phyloP scores from a whole-genome alignment of 2,329 filamentous ascomycete species.

The Fusarium solani-melongenae region DNA sequence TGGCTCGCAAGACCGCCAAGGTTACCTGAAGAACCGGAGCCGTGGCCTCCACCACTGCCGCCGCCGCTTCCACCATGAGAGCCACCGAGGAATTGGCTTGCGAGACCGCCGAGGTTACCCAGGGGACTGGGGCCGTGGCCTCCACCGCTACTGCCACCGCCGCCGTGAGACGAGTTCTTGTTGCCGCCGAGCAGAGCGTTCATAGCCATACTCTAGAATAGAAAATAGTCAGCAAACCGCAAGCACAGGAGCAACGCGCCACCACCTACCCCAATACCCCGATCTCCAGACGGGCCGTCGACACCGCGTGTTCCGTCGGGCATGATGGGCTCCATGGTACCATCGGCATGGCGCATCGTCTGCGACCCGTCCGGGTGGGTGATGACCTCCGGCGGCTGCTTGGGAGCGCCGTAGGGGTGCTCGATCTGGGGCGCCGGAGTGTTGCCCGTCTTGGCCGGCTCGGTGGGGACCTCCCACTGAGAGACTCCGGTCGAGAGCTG shows the following conservation, averaged over 20 bases:
- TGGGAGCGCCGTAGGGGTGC: constrained; percentile 72
- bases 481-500: constrained; percentile 78
- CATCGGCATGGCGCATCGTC: constrained; percentile 70
- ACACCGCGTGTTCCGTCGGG: constrained; percentile 62
- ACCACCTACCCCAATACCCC: constrained; percentile 72
- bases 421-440: constrained; percentile 66
- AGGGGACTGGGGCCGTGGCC: constrained; percentile 52
- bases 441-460: constrained; percentile 70
- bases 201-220: constrained; percentile 67
- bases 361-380: constrained; percentile 72
- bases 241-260: constrained; percentile 3
- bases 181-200: constrained; percentile 67
- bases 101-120: constrained; percentile 55
- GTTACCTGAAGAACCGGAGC: constrained; percentile 50
- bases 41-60: constrained; percentile 44
- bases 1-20: constrained; percentile 61
- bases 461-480: constrained; percentile 79
- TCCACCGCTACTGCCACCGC: constrained; percentile 44
- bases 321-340: constrained; percentile 69
- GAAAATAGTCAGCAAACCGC: constrained; percentile 17
- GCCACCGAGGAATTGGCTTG: constrained; percentile 59
- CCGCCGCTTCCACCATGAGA: constrained; percentile 34
- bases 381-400: constrained; percentile 63
- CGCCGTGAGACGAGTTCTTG: constrained; percentile 50
- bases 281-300: constrained; percentile 66